Conservation (phyloP, 202 grass and related monocot genomes). For the Digitaria exilis region DNA sequence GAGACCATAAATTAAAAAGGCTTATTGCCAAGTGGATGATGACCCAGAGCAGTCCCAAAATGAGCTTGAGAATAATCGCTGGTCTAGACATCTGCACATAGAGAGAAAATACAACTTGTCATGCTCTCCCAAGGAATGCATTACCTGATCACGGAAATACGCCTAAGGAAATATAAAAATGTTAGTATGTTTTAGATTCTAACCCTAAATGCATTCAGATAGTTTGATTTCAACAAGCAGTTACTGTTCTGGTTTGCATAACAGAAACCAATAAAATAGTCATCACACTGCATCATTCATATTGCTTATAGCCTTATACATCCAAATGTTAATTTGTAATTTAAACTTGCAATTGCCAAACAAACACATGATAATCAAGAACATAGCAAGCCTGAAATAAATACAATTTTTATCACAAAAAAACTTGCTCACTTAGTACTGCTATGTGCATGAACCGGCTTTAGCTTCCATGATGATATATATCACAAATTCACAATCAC, state of each 20-base stretch:
- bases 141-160: neutral
- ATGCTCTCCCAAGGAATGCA: slow-evolving; percentile 9
- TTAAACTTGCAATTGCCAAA: neutral
- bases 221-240: neutral
- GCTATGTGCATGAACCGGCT: neutral
- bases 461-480: neutral
- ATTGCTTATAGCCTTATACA: neutral
- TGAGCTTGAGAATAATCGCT: slow-evolving; percentile 54
- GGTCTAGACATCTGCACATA: slow-evolving; percentile 59
- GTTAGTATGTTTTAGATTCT: neutral
- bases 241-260: neutral
- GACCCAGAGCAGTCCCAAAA: slow-evolving; percentile 68
- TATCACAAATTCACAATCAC: slow-evolving; percentile 16
- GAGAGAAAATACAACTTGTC: slow-evolving; percentile 28
- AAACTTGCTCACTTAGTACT: neutral
- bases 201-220: slow-evolving; percentile 25
- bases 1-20: slow-evolving; percentile 55
- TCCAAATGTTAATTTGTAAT: slow-evolving; percentile 14
- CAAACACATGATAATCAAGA: slow-evolving; percentile 32
- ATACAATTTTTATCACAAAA: neutral
- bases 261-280: neutral
- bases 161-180: neutral
- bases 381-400: neutral
- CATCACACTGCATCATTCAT: slow-evolving; percentile 1
- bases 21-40: slow-evolving; percentile 63